A percentile compares a stretch with the other conserved stretches of the same genome.
phyloP scores from a whole-genome alignment of 345 rosid species.

The Brassica incana region DNA sequence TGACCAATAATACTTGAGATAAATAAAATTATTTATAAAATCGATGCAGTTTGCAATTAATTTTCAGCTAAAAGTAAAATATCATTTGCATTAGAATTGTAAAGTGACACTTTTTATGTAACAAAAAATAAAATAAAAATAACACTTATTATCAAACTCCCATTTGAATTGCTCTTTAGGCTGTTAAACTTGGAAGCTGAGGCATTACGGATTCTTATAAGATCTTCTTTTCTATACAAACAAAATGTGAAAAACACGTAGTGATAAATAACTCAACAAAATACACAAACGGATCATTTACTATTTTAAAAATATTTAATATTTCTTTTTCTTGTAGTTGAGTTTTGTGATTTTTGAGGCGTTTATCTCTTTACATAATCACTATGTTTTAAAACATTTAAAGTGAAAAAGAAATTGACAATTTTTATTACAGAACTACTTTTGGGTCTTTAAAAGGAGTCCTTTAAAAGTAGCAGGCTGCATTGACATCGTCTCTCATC shows the following conservation, averaged over 20 bases:
- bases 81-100: no score
- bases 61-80: no score
- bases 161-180: neutral
- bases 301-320: neutral
- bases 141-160: no score
- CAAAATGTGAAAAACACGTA: no score
- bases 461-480: neutral
- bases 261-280: neutral
- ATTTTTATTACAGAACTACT: neutral
- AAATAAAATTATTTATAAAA: no score
- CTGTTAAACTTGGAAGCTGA: neutral
- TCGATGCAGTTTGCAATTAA: no score
- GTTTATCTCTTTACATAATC: no score
- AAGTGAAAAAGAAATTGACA: neutral
- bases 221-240: no score
- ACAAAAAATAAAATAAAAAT: no score
- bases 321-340: neutral
- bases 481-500: constrained; percentile 5
- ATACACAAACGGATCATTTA: neutral
- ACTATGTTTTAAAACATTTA: neutral
- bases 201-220: neutral
- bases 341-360: neutral
- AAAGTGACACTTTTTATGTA: no score
- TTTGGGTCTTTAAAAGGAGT: neutral
- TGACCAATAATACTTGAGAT: no score